Percentiles rank a stretch among this genome's conserved stretches.
These are phyloP conservation scores for Epichloe typhina DNA, from an alignment of 2,329 filamentous ascomycete genomes.

Conservation along the genomic window DNA sequence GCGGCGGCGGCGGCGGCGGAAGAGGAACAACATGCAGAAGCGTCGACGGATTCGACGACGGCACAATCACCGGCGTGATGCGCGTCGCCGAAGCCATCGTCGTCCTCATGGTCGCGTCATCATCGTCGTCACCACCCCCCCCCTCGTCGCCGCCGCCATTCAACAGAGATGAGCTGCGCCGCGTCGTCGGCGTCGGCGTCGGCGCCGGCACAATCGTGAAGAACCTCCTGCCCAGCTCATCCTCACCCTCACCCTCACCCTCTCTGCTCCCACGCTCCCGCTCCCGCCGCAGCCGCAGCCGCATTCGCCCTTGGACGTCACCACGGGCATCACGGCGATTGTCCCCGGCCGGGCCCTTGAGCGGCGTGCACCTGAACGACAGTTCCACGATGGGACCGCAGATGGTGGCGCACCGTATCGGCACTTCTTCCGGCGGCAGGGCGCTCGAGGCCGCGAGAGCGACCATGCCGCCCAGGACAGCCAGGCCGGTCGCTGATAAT, in stretches of 20 bases:
- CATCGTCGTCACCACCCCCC: not conserved
- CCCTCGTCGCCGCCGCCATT: not conserved
- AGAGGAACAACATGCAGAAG: too few species aligned
- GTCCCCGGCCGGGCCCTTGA: not conserved
- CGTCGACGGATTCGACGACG: not conserved
- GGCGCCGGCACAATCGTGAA: slow-evolving; percentile 18
- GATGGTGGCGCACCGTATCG: slow-evolving; percentile 26
- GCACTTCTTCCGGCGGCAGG: slow-evolving; percentile 23
- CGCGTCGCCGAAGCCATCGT: not conserved
- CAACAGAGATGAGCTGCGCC: not conserved
- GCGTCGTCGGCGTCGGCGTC: slow-evolving; percentile 11
- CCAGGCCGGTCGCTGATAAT: slow-evolving; percentile 8
- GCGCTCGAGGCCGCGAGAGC: slow-evolving; percentile 16
- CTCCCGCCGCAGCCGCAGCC: too few species aligned
- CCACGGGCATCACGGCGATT: too few species aligned
- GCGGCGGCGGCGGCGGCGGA: not conserved
- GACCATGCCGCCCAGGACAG: slow-evolving; percentile 17
- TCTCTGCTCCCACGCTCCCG: too few species aligned
- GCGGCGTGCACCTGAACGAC: slow-evolving; percentile 21
- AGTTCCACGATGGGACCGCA: slow-evolving; percentile 31
- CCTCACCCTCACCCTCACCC: not conserved
- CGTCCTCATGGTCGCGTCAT: not conserved
- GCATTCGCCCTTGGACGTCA: too few species aligned
- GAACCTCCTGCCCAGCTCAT: slow-evolving; percentile 13
- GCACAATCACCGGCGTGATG: slow-evolving; percentile 4